Conservation (phyloP, 1,284 basidiomycete species). For the Sanghuangporus sanghuang region DNA sequence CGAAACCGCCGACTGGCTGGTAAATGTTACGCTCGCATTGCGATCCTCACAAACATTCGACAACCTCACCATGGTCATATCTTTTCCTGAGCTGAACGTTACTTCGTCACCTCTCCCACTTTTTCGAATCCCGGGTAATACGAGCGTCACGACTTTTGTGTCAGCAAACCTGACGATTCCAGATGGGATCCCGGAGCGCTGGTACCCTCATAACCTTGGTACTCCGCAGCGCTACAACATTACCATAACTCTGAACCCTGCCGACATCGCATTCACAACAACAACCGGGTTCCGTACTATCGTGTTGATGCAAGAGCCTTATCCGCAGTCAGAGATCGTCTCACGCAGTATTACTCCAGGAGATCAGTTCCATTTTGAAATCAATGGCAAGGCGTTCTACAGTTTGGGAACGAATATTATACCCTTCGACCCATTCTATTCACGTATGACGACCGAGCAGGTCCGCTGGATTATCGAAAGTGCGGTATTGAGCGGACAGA, state of each 20-base stretch:
- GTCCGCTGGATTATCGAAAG: constrained; percentile 55
- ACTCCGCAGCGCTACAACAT: constrained; percentile 50
- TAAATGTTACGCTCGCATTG: constrained; percentile 49
- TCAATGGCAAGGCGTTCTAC: constrained; percentile 53
- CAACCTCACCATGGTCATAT: constrained; percentile 35
- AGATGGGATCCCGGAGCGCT: constrained; percentile 41
- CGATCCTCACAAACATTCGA: constrained; percentile 36
- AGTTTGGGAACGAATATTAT: constrained; percentile 53
- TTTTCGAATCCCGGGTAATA: constrained; percentile 27
- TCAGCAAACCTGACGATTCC: constrained; percentile 42
- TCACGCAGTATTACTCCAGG: constrained; percentile 48
- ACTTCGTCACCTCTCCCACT: constrained; percentile 28
- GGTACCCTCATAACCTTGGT: constrained; percentile 53
- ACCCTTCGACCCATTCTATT: constrained; percentile 56
- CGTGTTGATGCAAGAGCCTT: constrained; percentile 43
- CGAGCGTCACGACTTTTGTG: constrained; percentile 34
- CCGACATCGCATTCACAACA: constrained; percentile 29
- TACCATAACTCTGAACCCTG: constrained; percentile 29
- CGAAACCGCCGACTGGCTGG: constrained; percentile 47
- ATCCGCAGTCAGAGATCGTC: constrained; percentile 39
- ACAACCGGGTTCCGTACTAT: constrained; percentile 58
- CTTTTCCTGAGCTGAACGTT: constrained; percentile 43
- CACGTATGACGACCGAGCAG: constrained; percentile 43
- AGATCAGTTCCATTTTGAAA: constrained; percentile 54
- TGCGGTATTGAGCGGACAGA: constrained; percentile 49